Base-by-base conservation (phyloP, 208 protist genomes). In the Novymonas esmeraldas region DNA sequence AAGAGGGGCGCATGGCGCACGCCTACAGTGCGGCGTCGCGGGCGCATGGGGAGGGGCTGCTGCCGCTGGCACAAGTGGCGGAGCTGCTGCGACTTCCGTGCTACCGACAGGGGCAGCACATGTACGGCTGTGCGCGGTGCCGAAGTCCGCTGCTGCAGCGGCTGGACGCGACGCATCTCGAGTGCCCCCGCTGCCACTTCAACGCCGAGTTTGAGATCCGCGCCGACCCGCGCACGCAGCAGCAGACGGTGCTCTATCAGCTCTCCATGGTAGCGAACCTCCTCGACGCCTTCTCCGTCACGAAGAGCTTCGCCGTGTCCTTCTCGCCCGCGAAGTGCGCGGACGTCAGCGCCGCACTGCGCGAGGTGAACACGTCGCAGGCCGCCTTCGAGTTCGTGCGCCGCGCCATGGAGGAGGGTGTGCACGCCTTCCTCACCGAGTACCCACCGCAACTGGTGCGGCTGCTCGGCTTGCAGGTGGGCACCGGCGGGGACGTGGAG, bases 151-250 rank as follows among this genome's bases (percentile, higher is more conserved):
- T 82, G 11, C 63, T 93, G 51, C 64, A 73, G 29, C 79, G 83
- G 13, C 22, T 51, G 20, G 57, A 51, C 10, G 56, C 76, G 22
- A 79, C 64, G 6, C 50, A 76, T 38, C 63, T 93, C 26, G 54
- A 60, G 42, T 95, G 90, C 57, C 51, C 72, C 13, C 67, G 67
- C 41, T 95, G 90, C 71, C 83, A 87, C 67, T 94, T 89, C 71
- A 92, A 88, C 61, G 81, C 77, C 9, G 84, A 93, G 57, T 90
- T 87, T 36, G 83, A 87, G 48, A 16, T 91, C 0, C 63, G 74
- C 29, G 80, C 65, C 18, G 64, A 76, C 59, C 42, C 69, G 18
- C 58, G 42, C 24, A 76, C 68, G 33, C 86, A 85, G 48, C 90
- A 95, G 46, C 79, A 70, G 33, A 64, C 71, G 34, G 57, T 63